A percentile compares a stretch with the other conserved stretches of the same genome.
Evolutionary conservation across 106 monocot species (phyloP).

Genomic region (Cymbidium sinense): DNA sequence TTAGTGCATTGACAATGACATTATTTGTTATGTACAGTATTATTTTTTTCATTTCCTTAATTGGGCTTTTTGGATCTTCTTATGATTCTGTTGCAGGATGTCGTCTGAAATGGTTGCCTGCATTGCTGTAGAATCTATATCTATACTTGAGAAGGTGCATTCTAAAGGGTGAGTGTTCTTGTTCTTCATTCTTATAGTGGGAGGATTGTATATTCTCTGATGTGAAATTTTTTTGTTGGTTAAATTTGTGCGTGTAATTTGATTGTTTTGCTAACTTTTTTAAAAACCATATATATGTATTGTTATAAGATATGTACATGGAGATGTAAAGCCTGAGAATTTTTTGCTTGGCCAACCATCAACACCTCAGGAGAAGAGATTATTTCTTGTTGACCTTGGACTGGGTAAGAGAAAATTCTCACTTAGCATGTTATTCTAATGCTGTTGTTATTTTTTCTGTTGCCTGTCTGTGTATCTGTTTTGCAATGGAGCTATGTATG

Average conservation of each 20-base stretch:
- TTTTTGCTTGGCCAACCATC: slow-evolving; percentile 30
- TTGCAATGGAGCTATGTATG: not conserved
- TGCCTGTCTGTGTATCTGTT: not conserved
- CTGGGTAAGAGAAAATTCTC: slow-evolving; percentile 15
- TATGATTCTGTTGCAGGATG: slow-evolving; percentile 13
- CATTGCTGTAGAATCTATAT: slow-evolving; percentile 73
- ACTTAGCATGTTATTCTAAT: not conserved
- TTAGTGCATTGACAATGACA: no score
- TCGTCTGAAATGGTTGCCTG: slow-evolving; percentile 61
- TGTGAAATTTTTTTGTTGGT: not conserved
- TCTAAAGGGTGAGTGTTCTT: slow-evolving; percentile 26
- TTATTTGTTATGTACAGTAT: not conserved
- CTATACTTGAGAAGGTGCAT: slow-evolving; percentile 85
- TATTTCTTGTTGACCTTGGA: slow-evolving; percentile 32
- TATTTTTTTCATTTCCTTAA: not conserved
- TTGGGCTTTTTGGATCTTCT: not conserved
- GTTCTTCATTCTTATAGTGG: not conserved
- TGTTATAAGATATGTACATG: slow-evolving; percentile 19
- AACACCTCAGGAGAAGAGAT: slow-evolving; percentile 27
- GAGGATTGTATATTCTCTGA: not conserved
- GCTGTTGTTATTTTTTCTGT: not conserved
- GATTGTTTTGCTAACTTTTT: not conserved
- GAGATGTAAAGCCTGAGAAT: slow-evolving; percentile 31
- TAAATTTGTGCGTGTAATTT: not conserved
- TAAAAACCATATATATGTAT: not conserved